These are phyloP conservation scores for Phialocephala sp. DNA, from an alignment of 2,329 filamentous ascomycete genomes.

Conservation along the genomic window DNA sequence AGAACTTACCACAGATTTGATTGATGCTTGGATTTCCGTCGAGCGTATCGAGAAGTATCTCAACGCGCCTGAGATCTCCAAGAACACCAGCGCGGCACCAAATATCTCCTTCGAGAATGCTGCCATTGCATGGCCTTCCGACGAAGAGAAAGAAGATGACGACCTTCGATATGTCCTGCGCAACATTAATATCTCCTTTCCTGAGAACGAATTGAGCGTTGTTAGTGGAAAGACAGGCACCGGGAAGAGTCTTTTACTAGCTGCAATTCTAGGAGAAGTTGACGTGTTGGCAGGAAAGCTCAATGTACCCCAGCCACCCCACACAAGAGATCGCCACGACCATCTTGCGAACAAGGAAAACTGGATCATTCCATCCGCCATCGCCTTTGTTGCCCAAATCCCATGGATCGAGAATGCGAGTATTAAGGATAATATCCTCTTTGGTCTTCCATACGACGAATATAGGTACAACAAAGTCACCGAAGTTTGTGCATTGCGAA, in stretches of 20 bases:
- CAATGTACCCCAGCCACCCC: constrained; percentile 56
- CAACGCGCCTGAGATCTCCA: constrained; percentile 65
- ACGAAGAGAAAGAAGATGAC: constrained; percentile 62
- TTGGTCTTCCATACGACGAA: constrained; percentile 72
- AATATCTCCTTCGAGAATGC: constrained; percentile 70
- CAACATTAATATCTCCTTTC: constrained; percentile 70
- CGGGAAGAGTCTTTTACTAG: constrained; percentile 77
- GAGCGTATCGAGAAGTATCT: constrained; percentile 76
- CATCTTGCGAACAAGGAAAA: constrained; percentile 62
- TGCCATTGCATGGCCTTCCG: constrained; percentile 76
- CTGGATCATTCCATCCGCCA: constrained; percentile 72
- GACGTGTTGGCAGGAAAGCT: constrained; percentile 70
- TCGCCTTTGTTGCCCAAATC: constrained; percentile 73
- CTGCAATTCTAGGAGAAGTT: constrained; percentile 76
- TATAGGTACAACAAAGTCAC: constrained; percentile 74
- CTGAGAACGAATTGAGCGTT: constrained; percentile 70
- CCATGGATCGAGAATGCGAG: constrained; percentile 87
- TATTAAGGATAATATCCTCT: constrained; percentile 79
- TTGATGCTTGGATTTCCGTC: constrained; percentile 74
- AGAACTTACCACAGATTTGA: constrained; percentile 70
- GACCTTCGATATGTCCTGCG: constrained; percentile 68
- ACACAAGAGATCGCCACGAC: constrained; percentile 62
- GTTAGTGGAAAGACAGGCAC: constrained; percentile 79
- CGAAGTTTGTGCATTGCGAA: constrained; percentile 73
- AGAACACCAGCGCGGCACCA: constrained; percentile 59